These are phyloP conservation scores for Hypoxylon sp. DNA, from an alignment of 2,329 filamentous ascomycete species.

Conservation along the genomic window DNA sequence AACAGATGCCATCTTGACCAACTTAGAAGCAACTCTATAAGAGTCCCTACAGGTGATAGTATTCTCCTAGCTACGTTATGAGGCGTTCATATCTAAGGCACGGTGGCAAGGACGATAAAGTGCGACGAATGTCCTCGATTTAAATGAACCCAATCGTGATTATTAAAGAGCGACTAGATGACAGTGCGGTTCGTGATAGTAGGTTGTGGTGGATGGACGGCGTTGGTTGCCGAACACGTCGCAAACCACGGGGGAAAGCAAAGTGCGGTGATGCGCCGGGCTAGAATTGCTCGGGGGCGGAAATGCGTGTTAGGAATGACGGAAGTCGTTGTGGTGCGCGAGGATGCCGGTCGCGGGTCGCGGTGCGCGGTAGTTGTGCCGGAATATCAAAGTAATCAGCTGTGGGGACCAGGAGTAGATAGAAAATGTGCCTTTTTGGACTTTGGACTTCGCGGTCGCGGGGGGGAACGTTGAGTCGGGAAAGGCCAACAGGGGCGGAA, in stretches of 20 bases:
- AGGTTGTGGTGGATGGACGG: conserved; percentile 12
- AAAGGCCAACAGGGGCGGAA: conserved; percentile 55
- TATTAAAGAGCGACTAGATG: conserved; percentile 36
- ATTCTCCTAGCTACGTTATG: conserved; percentile 42
- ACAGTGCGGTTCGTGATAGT: conserved; percentile 18
- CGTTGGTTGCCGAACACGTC: conserved; percentile 39
- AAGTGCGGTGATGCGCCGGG: conserved; percentile 31
- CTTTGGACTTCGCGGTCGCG: conserved; percentile 46
- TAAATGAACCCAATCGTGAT: conserved; percentile 6
- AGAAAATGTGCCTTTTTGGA: conserved; percentile 24
- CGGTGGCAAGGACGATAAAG: conserved; percentile 34
- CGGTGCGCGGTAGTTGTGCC: conserved; percentile 30
- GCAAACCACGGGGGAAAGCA: conserved; percentile 32
- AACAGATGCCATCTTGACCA: conserved; percentile 79
- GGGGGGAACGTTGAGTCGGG: conserved; percentile 53
- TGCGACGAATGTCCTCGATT: conserved; percentile 20
- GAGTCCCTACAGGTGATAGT: conserved; percentile 40
- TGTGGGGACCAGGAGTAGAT: conserved; percentile 35
- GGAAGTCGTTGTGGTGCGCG: conserved; percentile 32
- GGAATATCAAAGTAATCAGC: conserved; percentile 29
- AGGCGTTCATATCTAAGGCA: conserved; percentile 49
- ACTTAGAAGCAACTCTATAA: conserved; percentile 34
- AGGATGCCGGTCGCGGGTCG: conserved; percentile 29
- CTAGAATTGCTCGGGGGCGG: conserved; percentile 19
- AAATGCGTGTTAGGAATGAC: conserved; percentile 21